Conservation (phyloP, 805 yeast species). For the Tetrapisispora fleetii region DNA sequence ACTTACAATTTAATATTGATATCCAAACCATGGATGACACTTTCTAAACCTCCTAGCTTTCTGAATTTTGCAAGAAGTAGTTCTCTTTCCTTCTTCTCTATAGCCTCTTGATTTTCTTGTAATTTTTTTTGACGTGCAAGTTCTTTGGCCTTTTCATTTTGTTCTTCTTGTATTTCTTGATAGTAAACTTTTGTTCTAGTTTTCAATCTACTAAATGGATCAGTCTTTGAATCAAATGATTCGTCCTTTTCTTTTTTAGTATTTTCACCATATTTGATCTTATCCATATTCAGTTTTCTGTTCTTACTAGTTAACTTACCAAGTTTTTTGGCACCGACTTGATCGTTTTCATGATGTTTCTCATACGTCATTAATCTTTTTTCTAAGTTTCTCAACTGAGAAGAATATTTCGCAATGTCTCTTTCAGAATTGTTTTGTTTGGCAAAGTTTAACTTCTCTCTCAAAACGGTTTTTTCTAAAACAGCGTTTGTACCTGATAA, state of each 20-base stretch:
- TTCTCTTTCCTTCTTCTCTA: conserved; percentile 35
- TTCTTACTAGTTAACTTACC: conserved; percentile 76
- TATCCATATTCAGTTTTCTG: conserved; percentile 67
- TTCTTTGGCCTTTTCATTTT: conserved; percentile 48
- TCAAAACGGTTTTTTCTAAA: conserved; percentile 56
- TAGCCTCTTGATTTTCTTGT: conserved; percentile 33
- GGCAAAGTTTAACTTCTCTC: conserved; percentile 71
- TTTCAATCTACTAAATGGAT: conserved; percentile 85
- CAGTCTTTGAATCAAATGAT: conserved; percentile 36
- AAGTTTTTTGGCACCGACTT: conserved; percentile 39
- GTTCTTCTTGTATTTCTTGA: conserved; percentile 41
- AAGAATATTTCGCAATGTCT: conserved; percentile 37
- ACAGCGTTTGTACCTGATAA: conserved; percentile 66
- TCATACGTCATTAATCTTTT: conserved; percentile 30
- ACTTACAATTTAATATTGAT: not conserved
- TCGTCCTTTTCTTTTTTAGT: conserved; percentile 35
- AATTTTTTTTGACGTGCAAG: conserved; percentile 40
- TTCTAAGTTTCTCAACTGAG: conserved; percentile 36
- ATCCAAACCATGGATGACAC: conserved; percentile 27
- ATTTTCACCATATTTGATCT: conserved; percentile 71
- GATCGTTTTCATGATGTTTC: conserved; percentile 32
- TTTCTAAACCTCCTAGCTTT: conserved; percentile 49
- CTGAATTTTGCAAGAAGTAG: conserved; percentile 45
- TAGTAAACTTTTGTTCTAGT: conserved; percentile 83
- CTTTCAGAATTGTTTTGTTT: conserved; percentile 42